A percentile compares a stretch with the other conserved stretches of the same genome.
These are phyloP conservation scores for Eutrema heterophyllum DNA, from an alignment of 345 rosid genomes.

Conservation along the genomic window DNA sequence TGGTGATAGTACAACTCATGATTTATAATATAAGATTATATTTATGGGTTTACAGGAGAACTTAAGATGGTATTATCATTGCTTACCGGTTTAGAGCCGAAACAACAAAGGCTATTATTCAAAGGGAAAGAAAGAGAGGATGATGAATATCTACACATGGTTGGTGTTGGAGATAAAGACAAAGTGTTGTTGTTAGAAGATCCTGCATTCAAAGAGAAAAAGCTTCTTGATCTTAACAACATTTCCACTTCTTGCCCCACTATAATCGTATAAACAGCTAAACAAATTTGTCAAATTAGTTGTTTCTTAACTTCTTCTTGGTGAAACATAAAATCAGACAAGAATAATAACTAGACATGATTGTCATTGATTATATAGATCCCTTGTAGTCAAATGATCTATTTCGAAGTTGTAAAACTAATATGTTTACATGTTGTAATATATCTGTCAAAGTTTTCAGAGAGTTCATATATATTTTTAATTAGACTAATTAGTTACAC, in stretches of 20 bases:
- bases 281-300: neutral
- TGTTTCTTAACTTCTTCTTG: slow-evolving; percentile 17
- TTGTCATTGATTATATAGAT: neutral
- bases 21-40: neutral
- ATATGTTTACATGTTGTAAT: slow-evolving; percentile 4
- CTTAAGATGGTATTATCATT: slow-evolving; percentile 72
- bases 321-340: neutral
- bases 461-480: neutral
- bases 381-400: neutral
- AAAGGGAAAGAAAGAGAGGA: slow-evolving; percentile 91
- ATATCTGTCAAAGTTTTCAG: neutral
- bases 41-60: slow-evolving; percentile 51
- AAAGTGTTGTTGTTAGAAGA: slow-evolving; percentile 74
- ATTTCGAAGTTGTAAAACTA: neutral
- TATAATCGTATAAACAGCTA: slow-evolving; percentile 45
- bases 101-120: slow-evolving; percentile 78
- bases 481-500: neutral
- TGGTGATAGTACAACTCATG: neutral
- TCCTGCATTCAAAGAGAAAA: slow-evolving; percentile 81
- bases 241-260: slow-evolving; percentile 37
- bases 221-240: slow-evolving; percentile 42
- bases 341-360: neutral
- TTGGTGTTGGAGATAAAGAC: slow-evolving; percentile 83
- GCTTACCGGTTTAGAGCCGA: slow-evolving; percentile 67
- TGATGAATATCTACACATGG: slow-evolving; percentile 79